phyloP scores from a whole-genome alignment of 2,329 filamentous ascomycete genomes.

The Colletotrichum cordylinicola region DNA sequence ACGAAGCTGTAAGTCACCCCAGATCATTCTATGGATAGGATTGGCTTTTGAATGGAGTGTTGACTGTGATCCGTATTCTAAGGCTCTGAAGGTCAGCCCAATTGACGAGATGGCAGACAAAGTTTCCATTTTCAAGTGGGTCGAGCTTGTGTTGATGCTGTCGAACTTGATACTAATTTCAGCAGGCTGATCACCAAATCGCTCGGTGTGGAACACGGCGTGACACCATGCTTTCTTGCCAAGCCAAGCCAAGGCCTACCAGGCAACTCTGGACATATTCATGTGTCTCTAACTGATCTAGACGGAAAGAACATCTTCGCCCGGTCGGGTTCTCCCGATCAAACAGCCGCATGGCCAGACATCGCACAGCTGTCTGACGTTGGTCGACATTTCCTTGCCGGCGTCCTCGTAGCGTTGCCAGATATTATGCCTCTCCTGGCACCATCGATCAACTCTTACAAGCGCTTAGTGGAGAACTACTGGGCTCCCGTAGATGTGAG shows the following conservation, averaged over 20 bases:
- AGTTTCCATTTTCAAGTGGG: neutral
- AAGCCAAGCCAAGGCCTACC: neutral
- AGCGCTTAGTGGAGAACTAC: conserved; percentile 79
- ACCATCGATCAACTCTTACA: conserved; percentile 79
- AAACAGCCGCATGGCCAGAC: neutral
- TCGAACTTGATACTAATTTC: neutral
- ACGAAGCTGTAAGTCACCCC: neutral
- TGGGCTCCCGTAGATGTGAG: conserved; percentile 65
- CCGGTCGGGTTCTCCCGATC: neutral
- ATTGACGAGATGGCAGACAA: neutral
- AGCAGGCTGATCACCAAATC: neutral
- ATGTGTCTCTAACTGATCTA: neutral
- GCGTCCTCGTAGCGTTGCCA: conserved; percentile 59
- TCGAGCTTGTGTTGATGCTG: neutral
- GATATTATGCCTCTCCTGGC: conserved; percentile 79
- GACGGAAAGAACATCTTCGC: neutral
- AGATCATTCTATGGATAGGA: fast-evolving
- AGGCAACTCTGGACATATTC: neutral
- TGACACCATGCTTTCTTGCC: neutral
- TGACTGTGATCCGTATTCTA: too few species aligned
- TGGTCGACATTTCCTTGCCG: neutral
- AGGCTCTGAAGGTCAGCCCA: neutral
- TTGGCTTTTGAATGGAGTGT: neutral
- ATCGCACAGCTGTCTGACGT: neutral
- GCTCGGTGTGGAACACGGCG: neutral